A percentile compares a stretch with the other conserved stretches of the same genome.
Conservation (phyloP, 208 protist species). For the Trypanosoma rangeli region DNA sequence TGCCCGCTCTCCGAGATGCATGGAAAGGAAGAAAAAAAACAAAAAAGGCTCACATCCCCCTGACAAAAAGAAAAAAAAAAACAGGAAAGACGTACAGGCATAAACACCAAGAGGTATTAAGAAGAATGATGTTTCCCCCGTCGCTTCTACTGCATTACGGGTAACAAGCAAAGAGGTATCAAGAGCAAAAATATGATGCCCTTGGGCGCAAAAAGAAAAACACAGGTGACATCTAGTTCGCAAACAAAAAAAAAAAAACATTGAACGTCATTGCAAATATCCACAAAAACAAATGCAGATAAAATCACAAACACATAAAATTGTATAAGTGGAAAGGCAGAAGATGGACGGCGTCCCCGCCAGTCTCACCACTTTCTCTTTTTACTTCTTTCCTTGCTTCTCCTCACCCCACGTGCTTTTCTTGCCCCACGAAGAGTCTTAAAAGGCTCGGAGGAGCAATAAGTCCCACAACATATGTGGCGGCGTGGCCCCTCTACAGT, state of each 20-base stretch:
- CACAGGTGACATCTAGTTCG: background rate
- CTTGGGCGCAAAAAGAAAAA: background rate
- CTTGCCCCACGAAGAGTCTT: background rate
- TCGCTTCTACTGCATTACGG: too few species aligned
- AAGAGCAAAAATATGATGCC: background rate
- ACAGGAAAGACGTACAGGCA: background rate
- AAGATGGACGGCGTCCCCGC: background rate
- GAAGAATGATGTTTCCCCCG: background rate
- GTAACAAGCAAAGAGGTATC: background rate
- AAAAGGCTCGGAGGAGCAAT: background rate
- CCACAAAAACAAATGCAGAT: background rate
- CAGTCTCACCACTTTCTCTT: background rate
- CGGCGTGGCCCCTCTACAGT: too few species aligned
- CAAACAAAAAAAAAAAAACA: conserved; percentile 13
- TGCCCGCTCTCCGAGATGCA: background rate
- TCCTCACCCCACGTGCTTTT: background rate
- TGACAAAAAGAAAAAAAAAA: background rate
- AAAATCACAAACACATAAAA: background rate
- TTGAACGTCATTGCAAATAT: background rate
- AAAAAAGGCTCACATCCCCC: background rate
- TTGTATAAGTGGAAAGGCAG: background rate
- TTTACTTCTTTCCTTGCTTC: background rate
- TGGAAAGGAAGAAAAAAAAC: background rate
- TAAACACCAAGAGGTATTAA: background rate
- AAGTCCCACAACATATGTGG: background rate